Evolutionary conservation across 1,284 basidiomycete genomes (phyloP).

Genomic region (Cryptococcus depauperatus): DNA sequence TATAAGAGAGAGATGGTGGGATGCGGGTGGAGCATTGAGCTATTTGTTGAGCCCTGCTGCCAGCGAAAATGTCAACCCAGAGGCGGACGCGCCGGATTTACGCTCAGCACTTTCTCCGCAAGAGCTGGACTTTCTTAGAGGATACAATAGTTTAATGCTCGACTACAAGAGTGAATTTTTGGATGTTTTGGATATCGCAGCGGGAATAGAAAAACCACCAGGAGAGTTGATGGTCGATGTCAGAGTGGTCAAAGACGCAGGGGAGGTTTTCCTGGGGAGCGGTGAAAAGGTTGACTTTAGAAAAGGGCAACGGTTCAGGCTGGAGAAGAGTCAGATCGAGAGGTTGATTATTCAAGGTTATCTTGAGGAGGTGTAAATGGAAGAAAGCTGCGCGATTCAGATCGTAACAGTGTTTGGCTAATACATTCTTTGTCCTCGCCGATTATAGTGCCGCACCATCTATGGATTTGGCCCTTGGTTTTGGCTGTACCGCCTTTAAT

Average conservation of each 20-base stretch:
- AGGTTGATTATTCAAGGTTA: conserved; percentile 86
- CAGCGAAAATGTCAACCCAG: conserved; percentile 9
- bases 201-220: conserved; percentile 60
- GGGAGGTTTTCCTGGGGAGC: conserved; percentile 78
- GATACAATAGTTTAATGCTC: conserved; percentile 72
- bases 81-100: conserved; percentile 50
- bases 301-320: conserved; percentile 79
- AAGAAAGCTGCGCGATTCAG: too few relatives aligned
- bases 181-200: conserved; percentile 75
- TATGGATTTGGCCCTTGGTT: conserved; percentile 20
- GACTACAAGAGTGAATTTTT: conserved; percentile 77
- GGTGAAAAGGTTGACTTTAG: conserved; percentile 74
- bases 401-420: too few relatives aligned
- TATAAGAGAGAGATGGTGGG: conserved; percentile 80
- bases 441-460: conserved; percentile 13
- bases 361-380: conserved; percentile 54
- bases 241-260: conserved; percentile 62
- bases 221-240: conserved; percentile 46
- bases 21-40: conserved; percentile 80
- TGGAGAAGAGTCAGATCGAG: conserved; percentile 78
- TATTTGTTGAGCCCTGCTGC: conserved; percentile 57
- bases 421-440: not conserved
- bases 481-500: conserved; percentile 27
- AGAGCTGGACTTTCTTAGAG: conserved; percentile 81
- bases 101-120: conserved; percentile 74